Conservation (phyloP, 768 basidiomycete species). For the Tubosaeta sp. region DNA sequence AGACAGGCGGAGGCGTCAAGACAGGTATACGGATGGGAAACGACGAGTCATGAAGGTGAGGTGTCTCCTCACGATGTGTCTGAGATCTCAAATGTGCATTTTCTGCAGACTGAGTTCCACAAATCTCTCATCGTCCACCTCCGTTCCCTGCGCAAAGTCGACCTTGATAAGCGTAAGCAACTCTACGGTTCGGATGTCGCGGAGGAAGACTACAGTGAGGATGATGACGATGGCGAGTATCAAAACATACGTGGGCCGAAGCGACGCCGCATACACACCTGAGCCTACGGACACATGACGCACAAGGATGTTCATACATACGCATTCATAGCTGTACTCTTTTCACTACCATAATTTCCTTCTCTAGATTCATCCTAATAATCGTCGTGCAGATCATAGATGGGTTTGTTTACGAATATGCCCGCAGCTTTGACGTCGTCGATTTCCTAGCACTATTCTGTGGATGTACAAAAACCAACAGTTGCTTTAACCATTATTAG, state of each 20-base stretch:
- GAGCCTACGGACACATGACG: conserved; percentile 17
- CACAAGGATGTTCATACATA: conserved; percentile 22
- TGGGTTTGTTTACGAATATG: neutral
- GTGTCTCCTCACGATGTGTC: neutral
- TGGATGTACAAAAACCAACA: neutral
- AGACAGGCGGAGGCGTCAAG: conserved; percentile 54
- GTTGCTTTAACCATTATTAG: neutral
- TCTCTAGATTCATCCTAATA: conserved; percentile 29
- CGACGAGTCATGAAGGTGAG: conserved; percentile 56
- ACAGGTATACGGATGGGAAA: conserved; percentile 45
- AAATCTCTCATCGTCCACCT: conserved; percentile 57
- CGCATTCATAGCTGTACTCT: conserved; percentile 24
- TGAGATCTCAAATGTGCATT: neutral
- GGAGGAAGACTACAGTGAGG: conserved; percentile 34
- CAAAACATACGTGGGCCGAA: conserved; percentile 28
- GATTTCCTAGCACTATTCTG: neutral
- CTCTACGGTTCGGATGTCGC: conserved; percentile 38
- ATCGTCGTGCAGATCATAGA: conserved; percentile 18
- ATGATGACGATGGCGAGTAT: conserved; percentile 33
- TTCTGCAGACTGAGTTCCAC: conserved; percentile 60
- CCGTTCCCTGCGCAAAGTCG: conserved; percentile 57
- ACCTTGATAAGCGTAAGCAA: conserved; percentile 46
- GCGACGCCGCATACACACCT: conserved; percentile 28
- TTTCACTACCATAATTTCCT: conserved; percentile 24
- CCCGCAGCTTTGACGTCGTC: neutral